Conservation (phyloP, 208 protist genomes). For the Tetramitus jugosus region DNA sequence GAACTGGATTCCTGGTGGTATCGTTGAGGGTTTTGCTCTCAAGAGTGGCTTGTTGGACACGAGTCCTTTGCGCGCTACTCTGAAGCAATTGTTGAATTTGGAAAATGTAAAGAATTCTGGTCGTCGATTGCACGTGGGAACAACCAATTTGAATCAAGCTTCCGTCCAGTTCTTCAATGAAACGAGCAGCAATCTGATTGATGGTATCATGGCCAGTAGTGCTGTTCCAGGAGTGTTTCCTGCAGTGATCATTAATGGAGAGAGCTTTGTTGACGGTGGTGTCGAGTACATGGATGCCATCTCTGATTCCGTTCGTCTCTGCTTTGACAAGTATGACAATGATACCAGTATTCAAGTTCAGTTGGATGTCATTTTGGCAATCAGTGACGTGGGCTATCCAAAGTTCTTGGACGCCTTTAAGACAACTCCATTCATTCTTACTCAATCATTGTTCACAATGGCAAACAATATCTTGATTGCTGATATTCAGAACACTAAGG, state of each 20-base stretch:
- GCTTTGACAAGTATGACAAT: neutral
- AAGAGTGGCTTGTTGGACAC: constrained; percentile 22
- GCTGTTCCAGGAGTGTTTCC: constrained; percentile 22
- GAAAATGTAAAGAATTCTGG: neutral
- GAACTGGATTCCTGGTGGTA: neutral
- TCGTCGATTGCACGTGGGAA: neutral
- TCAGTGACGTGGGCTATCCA: neutral
- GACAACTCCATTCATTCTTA: constrained; percentile 9
- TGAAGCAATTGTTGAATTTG: neutral
- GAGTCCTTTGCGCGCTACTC: neutral
- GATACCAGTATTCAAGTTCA: no score
- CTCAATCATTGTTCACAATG: neutral
- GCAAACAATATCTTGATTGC: constrained; percentile 19
- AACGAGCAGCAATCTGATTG: neutral
- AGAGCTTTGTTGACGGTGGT: constrained; percentile 23
- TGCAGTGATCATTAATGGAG: neutral
- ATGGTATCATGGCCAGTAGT: neutral
- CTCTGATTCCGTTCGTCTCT: neutral
- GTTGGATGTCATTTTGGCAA: constrained; percentile 19
- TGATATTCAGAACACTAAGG: neutral
- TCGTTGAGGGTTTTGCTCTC: constrained; percentile 15
- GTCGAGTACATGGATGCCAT: constrained; percentile 23
- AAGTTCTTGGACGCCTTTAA: neutral
- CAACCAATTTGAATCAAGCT: neutral
- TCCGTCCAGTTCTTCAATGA: neutral